Base-by-base conservation (phyloP, 768 basidiomycete genomes). In the Mycena metata region DNA sequence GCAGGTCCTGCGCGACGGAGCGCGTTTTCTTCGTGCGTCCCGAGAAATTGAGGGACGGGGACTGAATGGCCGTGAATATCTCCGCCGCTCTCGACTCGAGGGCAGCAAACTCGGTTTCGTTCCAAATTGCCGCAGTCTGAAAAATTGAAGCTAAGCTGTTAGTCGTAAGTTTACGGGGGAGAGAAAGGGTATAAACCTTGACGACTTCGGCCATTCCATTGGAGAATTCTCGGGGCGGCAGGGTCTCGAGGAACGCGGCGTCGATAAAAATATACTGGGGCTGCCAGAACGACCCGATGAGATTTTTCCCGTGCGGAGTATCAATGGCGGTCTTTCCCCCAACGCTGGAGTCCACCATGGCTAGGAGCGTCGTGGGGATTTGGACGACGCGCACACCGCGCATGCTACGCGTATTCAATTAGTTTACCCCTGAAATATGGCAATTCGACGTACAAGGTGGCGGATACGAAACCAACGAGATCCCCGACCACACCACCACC, bases 321-420 rank as follows among this genome's bases (percentile, higher is more conserved):
- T 99, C 98, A 69, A 99, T 96, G n/a, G 98, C 97, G 0, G 98
- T 99, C 85, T 98, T 99, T 41, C 98, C 97, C 7, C 98, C 98
- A 49, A 99, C 91, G 67, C 95, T 91, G 0, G 96, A 98, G 80
- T 99, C 98, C 24, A 99, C 98, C 98, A 99, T 99, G 8, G 96
- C 96, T 66, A 99, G 87, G 2, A 99, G 85, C 0, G 96, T 98
- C 0, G 98, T 98, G 0, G 98, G 98, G 62, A 99, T 94, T 82
- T 99, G 98, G 23, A 95, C 91, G 80, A 97, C 94, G 63, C 92
- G 93, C 24, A 99, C 89, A 9, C 98, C 98, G 60, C 98, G 93
- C 98, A 99, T 99, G 82, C 96, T 97, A 69, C 36, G n/a, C 47
- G 43, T 57, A 21, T 62, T 66, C 15, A 50, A 45, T 59, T 8